These are phyloP conservation scores for Heterobasidion occidentale DNA, from an alignment of 1,284 basidiomycete species.

Conservation along the genomic window DNA sequence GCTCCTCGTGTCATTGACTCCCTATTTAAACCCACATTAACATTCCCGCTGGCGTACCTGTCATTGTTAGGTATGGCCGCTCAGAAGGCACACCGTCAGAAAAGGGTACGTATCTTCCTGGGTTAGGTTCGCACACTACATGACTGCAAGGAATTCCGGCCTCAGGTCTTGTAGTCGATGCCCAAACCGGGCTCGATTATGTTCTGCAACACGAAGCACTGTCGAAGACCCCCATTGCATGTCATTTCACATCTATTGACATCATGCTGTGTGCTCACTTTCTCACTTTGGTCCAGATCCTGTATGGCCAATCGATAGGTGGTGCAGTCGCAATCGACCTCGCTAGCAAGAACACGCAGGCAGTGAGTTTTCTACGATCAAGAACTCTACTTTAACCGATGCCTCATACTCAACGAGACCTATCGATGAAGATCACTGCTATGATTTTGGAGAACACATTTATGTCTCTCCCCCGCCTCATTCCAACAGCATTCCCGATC, in stretches of 20 bases:
- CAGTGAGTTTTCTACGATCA: slow-evolving; percentile 33
- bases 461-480: slow-evolving; percentile 69
- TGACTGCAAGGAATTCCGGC: background rate
- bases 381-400: background rate
- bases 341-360: slow-evolving; percentile 69
- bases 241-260: slow-evolving; percentile 12
- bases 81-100: slow-evolving; percentile 84
- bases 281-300: slow-evolving; percentile 34
- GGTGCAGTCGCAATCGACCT: slow-evolving; percentile 93
- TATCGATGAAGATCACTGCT: slow-evolving; percentile 47
- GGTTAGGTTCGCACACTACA: background rate
- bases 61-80: slow-evolving; percentile 58
- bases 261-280: background rate
- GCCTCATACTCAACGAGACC: background rate
- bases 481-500: slow-evolving; percentile 77
- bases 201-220: slow-evolving; percentile 64
- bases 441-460: slow-evolving; percentile 95
- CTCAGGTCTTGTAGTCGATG: slow-evolving; percentile 71
- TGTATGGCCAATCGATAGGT: slow-evolving; percentile 94
- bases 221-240: slow-evolving; percentile 59
- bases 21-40: too few species aligned
- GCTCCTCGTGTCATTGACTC: too few species aligned
- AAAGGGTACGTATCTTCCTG: slow-evolving; percentile 41
- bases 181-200: slow-evolving; percentile 76
- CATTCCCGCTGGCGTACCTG: too few species aligned